Base-by-base conservation (phyloP, 805 yeast species). In the Kuraishia capsulata region DNA sequence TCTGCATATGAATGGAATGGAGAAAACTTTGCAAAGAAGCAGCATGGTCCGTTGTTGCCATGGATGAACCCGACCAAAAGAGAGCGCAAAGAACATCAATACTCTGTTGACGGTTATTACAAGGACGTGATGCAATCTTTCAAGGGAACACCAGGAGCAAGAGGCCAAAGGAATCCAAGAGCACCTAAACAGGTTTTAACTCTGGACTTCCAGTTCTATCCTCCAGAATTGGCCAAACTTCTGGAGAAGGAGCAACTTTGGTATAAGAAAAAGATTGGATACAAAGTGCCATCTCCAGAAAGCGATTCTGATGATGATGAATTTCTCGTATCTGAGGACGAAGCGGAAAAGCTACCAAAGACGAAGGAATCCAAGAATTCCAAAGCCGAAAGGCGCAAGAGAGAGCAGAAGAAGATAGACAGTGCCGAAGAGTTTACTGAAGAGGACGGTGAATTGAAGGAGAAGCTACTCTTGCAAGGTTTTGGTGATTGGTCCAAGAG, bases 1-100 rank as follows among this genome's bases (percentile, higher is more conserved):
- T 80, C 88, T 1, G 92, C 96, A 0, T 90, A 90, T 58, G 96
- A 89, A 59, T 90, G 98, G 98, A 88, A 92, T 52, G 98, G 98
- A 14, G 72, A 81, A 48, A 81, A 83, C 49, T 82, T 81, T 56
- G 88, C 90, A 43, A 75, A 77, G 49, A 65, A 59, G 41, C 65
- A 60, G 8, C 61, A 63, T n/a, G 64, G 65, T 25, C 61, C 57
- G 25, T 52, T 62, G 1, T 62, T 71, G 35, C 59, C 71, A 3
- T 82, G 89, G 86, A 75, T 82, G 24, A 81, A 82, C 48, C 92
- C 90, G 0, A 64, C 83, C 1, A 78, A 76, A 48, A 68, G 92
- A 57, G 85, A 83, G 51, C 63, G 89, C 45, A 83, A 81, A 45
- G 89, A 83, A 44, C 87, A 81, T 47, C 78, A 82, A 2, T 84